phyloP scores from a whole-genome alignment of 371 early-diverging fungal genomes.

The Globomyces sp. region DNA sequence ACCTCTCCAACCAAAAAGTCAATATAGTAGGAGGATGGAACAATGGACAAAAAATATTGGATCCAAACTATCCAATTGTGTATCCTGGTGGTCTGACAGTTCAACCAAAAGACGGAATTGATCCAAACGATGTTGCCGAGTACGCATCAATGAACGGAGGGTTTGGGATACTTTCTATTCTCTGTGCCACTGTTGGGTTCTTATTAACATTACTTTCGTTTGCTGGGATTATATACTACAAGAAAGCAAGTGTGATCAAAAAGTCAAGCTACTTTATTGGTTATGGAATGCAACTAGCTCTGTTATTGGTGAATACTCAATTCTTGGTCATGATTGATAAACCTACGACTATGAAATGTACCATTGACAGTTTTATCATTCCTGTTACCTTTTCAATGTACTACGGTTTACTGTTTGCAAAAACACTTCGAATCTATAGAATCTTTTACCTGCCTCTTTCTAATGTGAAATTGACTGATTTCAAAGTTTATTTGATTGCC shows the following conservation, averaged over 20 bases:
- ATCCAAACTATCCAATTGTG: too few species aligned
- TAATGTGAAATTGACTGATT: background rate
- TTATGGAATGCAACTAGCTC: slow-evolving; percentile 1
- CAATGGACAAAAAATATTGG: slow-evolving; percentile 1
- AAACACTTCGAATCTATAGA: slow-evolving; percentile 2
- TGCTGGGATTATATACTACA: background rate
- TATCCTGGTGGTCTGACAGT: background rate
- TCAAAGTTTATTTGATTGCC: background rate
- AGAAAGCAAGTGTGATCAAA: background rate
- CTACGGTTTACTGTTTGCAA: slow-evolving; percentile 11
- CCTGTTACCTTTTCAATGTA: slow-evolving; percentile 14
- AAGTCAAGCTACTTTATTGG: background rate
- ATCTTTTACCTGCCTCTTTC: background rate
- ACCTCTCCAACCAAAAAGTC: background rate
- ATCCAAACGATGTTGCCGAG: background rate
- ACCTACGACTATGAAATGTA: background rate
- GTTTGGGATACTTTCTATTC: background rate
- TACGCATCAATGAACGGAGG: background rate
- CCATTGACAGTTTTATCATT: background rate
- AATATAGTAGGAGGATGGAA: slow-evolving; percentile 3
- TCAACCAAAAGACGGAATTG: background rate
- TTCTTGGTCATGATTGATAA: slow-evolving; percentile 1
- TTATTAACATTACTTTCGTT: background rate
- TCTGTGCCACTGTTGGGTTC: background rate
- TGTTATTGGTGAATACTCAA: background rate